Evolutionary conservation across 495 filamentous ascomycete species (phyloP).

Genomic region (Tetracladium marchalianum): DNA sequence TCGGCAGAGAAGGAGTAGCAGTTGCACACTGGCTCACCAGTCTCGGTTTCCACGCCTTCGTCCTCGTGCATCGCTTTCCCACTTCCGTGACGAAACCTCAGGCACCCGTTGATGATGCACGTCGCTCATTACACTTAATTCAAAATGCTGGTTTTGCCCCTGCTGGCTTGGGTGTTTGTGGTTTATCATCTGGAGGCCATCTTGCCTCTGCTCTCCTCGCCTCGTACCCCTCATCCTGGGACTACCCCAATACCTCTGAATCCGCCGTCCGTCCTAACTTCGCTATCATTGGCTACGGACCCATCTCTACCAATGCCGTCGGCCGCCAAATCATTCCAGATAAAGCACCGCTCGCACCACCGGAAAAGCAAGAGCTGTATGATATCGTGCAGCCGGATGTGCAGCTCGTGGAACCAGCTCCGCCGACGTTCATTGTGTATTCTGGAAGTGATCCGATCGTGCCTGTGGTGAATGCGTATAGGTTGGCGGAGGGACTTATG

Average conservation of each 20-base stretch:
- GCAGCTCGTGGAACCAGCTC: constrained; percentile 7
- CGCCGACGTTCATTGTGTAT: constrained; percentile 12
- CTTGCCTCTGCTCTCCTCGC: constrained; percentile 11
- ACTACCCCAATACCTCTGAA: neutral
- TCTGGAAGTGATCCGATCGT: constrained; percentile 14
- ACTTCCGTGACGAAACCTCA: constrained; percentile 7
- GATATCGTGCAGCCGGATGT: constrained; percentile 11
- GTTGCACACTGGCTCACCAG: constrained; percentile 12
- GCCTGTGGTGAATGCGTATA: constrained; percentile 13
- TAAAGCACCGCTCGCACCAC: constrained; percentile 10
- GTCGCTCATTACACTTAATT: constrained; percentile 1
- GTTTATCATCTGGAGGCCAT: constrained; percentile 14
- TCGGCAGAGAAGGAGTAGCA: constrained; percentile 12
- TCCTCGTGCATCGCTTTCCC: constrained; percentile 14
- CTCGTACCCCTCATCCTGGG: constrained; percentile 6
- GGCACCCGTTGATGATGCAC: constrained; percentile 13
- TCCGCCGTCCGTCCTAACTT: constrained; percentile 1
- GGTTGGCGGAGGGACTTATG: constrained; percentile 5
- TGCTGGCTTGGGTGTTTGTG: constrained; percentile 8
- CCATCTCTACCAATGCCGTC: constrained; percentile 15
- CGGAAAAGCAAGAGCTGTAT: constrained; percentile 14
- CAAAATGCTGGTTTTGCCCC: neutral
- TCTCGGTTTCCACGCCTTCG: constrained; percentile 11
- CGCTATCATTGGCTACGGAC: constrained; percentile 14
- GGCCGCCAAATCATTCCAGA: constrained; percentile 10